A percentile compares a stretch with the other conserved stretches of the same genome.
These are phyloP conservation scores for Pythium monospermum DNA, from an alignment of 352 stramenopile genomes.

Conservation along the genomic window DNA sequence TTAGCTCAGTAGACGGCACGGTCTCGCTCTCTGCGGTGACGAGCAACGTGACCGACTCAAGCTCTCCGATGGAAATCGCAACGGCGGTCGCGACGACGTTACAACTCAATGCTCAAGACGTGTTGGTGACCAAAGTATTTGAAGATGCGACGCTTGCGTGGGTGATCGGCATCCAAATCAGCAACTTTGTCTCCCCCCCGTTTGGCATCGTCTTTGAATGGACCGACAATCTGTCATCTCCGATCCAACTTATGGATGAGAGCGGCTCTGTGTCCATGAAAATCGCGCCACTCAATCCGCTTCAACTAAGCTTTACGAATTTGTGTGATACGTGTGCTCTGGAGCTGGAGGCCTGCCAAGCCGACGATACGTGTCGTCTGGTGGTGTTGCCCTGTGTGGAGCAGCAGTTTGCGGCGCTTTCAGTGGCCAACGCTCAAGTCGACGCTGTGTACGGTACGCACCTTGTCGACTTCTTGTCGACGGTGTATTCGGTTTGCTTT, in stretches of 20 bases:
- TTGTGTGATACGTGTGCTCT: constrained; percentile 6
- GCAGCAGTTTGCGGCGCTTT: not conserved
- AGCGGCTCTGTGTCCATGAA: constrained; percentile 3
- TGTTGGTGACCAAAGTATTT: too few relatives aligned
- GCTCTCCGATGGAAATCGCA: not conserved
- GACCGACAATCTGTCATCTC: too few relatives aligned
- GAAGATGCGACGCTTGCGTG: too few relatives aligned
- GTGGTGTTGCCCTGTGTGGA: constrained; percentile 9
- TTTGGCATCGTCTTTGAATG: too few relatives aligned
- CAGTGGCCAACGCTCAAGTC: not conserved
- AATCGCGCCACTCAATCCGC: constrained; percentile 4
- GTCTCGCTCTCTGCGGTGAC: not conserved
- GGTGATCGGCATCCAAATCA: too few relatives aligned
- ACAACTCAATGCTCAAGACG: not conserved
- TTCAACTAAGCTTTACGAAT: not conserved
- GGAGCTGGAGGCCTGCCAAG: constrained; percentile 8
- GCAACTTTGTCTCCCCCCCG: too few relatives aligned
- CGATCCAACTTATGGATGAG: not conserved
- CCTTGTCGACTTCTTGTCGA: constrained; percentile 2
- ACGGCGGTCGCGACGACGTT: not conserved
- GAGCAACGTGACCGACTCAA: not conserved
- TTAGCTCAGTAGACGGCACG: not conserved
- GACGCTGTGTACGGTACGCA: constrained; percentile 11
- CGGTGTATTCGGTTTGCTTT: constrained; percentile 8
- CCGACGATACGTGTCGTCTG: constrained; percentile 2